Base-by-base conservation (phyloP, 2,329 filamentous ascomycete genomes). In the Paecilomyces fulvus region DNA sequence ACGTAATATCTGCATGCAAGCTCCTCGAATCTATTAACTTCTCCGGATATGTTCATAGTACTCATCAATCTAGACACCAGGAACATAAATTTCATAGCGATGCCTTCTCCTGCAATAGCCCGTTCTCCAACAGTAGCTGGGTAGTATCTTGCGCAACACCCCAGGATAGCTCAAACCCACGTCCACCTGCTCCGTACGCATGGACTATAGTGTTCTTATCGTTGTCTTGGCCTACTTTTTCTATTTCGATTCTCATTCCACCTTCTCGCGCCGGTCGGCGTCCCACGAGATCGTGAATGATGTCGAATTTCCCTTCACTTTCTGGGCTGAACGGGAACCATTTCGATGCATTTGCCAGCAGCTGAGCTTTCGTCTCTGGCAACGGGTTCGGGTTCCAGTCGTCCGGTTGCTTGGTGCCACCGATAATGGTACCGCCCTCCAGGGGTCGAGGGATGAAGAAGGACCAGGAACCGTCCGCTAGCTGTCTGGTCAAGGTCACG, bases 341-440 rank as follows among this genome's bases (percentile, higher is more conserved):
- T 52, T 74, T 70, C 1, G 68, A 67, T 48, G 71, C 74, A 11
- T 72, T 71, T 2, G 61, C 59, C 4, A 87, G 74, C 12, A 87
- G 67, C 28, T 63, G 65, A 37, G 73, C 67, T 17, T 83, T 70
- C 0, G 79, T 77, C 51, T 77, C 76, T 1, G 61, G 57, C 0
- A 75, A 80, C 1, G 83, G 79, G 17, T 75, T 70, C 0, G 76
- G 66, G 51, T 80, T 74, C 80, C 80, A 84, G 65, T 85, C 74
- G 55, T 80, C 71, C 0, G 78, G 75, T 64, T 87, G 80, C 66
- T 86, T 87, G 9, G 84, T 88, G 0, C 85, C 85, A 4, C 85
- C 85, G 20, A 88, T 80, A 43, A 88, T 75, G 0, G 84, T 87
- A 2, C 85, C 85, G 2, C 84, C 84, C 31, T 81, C 75, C 25